Base-by-base conservation (phyloP, 1,284 basidiomycete species). In the Trametes versicolor region DNA sequence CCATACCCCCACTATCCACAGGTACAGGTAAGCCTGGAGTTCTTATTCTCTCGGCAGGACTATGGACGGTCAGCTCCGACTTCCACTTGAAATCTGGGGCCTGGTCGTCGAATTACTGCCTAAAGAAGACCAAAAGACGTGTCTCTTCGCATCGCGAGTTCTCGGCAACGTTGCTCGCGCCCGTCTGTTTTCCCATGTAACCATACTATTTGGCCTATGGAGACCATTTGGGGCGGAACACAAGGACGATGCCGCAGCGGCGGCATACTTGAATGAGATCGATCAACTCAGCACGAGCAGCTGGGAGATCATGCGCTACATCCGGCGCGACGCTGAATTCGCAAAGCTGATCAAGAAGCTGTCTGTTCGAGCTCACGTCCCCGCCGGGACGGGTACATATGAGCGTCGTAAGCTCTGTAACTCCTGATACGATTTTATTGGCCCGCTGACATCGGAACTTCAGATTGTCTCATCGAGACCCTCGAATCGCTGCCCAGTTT, bases 81-180 rank as follows among this genome's bases (percentile, higher is more conserved):
- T 68, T 12, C 67, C 67, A 5, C 45, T 63, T 4, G 67, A 68
- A 34, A 25, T 68, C 10, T 68, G 67, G 67, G 37, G 56, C 29
- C 62, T 62, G 7, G 43, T 68, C 25, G 48, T 65, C 13, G 29
- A 43, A 4, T 52, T 47, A 43, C 51, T 68, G 17, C 54, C 63
- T 4, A 55, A 52, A 23, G 48, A 36, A 6, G 60, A 62, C 7
- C 61, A 61, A 37, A 32, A 50, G 17, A 49, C 25, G 17, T 60
- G 53, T 23, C 58, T 68, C 9, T 34, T 43, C 25, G 63, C 63
- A 13, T 65, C 56, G 32, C 36, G 54, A 12, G 52, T 43, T 25
- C 62, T 65, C 36, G 49, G 50, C 45, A 32, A 57, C 21, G 36
- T 63, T 12, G 60, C 61, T 29, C 32, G n/a, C n/a, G 7, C 41